phyloP scores from a whole-genome alignment of 1,284 basidiomycete genomes.

The Marasmius tenuissimus region DNA sequence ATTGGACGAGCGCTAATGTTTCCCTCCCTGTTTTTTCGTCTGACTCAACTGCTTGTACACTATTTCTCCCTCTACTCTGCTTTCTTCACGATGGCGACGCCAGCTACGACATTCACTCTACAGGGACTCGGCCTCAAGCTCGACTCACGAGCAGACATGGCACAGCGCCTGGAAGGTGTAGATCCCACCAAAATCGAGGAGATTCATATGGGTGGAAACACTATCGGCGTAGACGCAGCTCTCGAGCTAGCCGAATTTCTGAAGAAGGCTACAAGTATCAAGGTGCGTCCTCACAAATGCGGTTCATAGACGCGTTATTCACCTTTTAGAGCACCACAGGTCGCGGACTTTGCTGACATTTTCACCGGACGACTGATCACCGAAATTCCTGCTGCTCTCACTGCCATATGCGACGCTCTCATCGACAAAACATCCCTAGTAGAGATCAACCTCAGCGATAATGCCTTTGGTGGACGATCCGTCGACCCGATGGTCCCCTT shows the following conservation, averaged over 20 bases:
- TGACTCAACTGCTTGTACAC: too few relatives aligned
- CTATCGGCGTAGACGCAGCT: conserved; percentile 93
- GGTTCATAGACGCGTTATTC: conserved; percentile 2
- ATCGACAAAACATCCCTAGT: conserved; percentile 78
- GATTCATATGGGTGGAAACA: conserved; percentile 94
- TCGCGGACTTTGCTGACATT: conserved; percentile 96
- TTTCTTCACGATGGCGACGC: background rate
- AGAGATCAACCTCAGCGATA: conserved; percentile 92
- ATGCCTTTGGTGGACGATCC: conserved; percentile 95
- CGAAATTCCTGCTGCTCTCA: conserved; percentile 91
- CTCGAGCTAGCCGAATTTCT: conserved; percentile 84
- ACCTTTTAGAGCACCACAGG: conserved; percentile 42
- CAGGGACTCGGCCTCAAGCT: conserved; percentile 83
- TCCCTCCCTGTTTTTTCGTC: too few relatives aligned
- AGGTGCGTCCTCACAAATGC: conserved; percentile 49
- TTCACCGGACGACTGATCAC: conserved; percentile 96
- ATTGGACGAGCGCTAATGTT: background rate
- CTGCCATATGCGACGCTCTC: conserved; percentile 87
- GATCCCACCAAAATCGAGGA: conserved; percentile 77
- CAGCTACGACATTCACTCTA: conserved; percentile 8
- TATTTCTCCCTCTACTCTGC: background rate
- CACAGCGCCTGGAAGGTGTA: conserved; percentile 71
- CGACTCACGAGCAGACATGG: conserved; percentile 76
- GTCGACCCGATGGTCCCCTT: conserved; percentile 95
- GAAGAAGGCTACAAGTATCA: conserved; percentile 67